Conservation (phyloP, 78 protist species). For the Reticulomyxa filosa region DNA sequence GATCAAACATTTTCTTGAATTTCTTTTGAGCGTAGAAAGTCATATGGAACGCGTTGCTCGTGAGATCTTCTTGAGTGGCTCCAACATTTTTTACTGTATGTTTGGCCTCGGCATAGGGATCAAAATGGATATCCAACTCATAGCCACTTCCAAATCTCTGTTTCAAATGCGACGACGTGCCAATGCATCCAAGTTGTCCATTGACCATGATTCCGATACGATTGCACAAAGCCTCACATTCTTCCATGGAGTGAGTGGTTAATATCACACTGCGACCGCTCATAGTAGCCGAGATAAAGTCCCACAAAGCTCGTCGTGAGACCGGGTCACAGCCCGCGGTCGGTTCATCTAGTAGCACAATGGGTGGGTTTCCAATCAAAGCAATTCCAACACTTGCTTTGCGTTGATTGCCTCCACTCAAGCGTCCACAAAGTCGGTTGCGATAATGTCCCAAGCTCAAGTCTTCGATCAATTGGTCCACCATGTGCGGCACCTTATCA, state of each 20-base stretch:
- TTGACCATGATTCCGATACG: slow-evolving; percentile 39
- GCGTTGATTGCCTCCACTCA: slow-evolving; percentile 58
- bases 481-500: not conserved
- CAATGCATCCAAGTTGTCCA: slow-evolving; percentile 20
- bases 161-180: slow-evolving; percentile 4
- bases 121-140: too few species aligned
- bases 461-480: not conserved
- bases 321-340: slow-evolving; percentile 29
- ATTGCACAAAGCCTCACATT: slow-evolving; percentile 30
- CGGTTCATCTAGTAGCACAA: slow-evolving; percentile 26
- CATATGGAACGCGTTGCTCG: too few species aligned
- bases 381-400: slow-evolving; percentile 50
- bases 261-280: slow-evolving; percentile 8
- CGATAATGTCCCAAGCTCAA: not conserved
- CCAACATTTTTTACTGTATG: too few species aligned
- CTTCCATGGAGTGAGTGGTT: slow-evolving; percentile 51
- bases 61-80: too few species aligned
- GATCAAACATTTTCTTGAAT: too few species aligned
- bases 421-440: slow-evolving; percentile 2
- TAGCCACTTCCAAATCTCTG: not conserved
- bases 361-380: slow-evolving; percentile 31
- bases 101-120: too few species aligned
- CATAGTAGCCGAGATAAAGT: slow-evolving; percentile 4
- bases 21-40: too few species aligned
- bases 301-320: slow-evolving; percentile 26